Conservation (phyloP, 495 filamentous ascomycete genomes). For the Penicillium pulvis region DNA sequence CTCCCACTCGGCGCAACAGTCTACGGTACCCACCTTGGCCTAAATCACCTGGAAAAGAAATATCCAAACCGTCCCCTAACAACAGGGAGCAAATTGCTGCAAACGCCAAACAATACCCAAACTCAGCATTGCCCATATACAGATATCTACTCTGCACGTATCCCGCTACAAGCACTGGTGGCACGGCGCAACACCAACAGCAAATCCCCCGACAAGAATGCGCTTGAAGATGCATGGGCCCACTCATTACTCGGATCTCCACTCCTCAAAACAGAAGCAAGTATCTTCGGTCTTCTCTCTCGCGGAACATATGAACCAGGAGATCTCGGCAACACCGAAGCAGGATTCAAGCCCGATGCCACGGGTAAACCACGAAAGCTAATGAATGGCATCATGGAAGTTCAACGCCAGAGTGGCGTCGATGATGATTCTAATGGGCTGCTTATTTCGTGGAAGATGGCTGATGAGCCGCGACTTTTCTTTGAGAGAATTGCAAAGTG, state of each 20-base stretch:
- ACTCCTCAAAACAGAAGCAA: slow-evolving; percentile 26
- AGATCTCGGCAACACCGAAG: slow-evolving; percentile 20
- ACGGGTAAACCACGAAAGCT: slow-evolving; percentile 17
- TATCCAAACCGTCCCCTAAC: slow-evolving; percentile 28
- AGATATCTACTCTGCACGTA: slow-evolving; percentile 35
- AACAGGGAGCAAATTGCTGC: slow-evolving; percentile 22
- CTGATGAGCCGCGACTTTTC: slow-evolving; percentile 26
- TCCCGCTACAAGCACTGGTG: slow-evolving; percentile 25
- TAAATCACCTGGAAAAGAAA: slow-evolving; percentile 31
- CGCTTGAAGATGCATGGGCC: slow-evolving; percentile 34
- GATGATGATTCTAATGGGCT: slow-evolving; percentile 24
- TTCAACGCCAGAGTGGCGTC: slow-evolving; percentile 18
- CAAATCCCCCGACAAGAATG: slow-evolving; percentile 1
- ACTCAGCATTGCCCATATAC: slow-evolving; percentile 31
- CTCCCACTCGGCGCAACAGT: slow-evolving; percentile 18
- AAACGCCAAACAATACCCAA: slow-evolving; percentile 15
- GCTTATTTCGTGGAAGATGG: slow-evolving; percentile 28
- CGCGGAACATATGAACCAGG: slow-evolving; percentile 17
- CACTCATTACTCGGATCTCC: slow-evolving; percentile 22
- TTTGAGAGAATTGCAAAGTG: slow-evolving; percentile 34
- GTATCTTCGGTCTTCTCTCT: slow-evolving; percentile 23
- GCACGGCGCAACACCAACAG: slow-evolving; percentile 2
- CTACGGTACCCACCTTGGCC: slow-evolving; percentile 28
- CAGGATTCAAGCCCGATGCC: slow-evolving; percentile 12
- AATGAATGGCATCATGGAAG: slow-evolving; percentile 24